Base-by-base conservation (phyloP, 106 monocot species). In the Dendrobium nobile region DNA sequence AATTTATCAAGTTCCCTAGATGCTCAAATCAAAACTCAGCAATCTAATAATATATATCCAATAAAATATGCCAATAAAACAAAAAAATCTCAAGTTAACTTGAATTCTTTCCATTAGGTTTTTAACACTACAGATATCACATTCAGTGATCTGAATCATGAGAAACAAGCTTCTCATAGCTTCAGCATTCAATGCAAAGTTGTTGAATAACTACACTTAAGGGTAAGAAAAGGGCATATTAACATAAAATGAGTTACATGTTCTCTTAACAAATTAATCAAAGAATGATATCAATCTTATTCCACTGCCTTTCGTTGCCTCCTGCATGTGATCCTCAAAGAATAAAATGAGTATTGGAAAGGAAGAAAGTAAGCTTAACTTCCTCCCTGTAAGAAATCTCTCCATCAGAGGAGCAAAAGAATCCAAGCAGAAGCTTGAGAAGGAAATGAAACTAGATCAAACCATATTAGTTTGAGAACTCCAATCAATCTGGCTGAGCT, bases 401-500 rank as follows among this genome's bases (percentile, higher is more conserved):
- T 4, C n/a, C 72, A 72, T 72, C 7, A 40, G 72, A 72, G 72
- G 31, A 15, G 72, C 37, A 9, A 72, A 33, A 33, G 37, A 72
- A 72, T 72, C 72, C 72, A 72, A 72, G 31, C 2, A 31, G 70
- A 31, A 70, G 41, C 41, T 73, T 73, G 19, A 40, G 41, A 73
- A 42, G 9, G 42, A 42, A 43, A 41, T 42, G 10, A 40, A 73
- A 55, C 20, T 22, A 27, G 20, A 78, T 56, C 24, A 26, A 77
- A 61, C 19, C 41, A 15, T 51, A 15, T 51, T 51, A 13, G 51
- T 51, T 51, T 51, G 17, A 22, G 28, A 58, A 55, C 9, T 13
- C 28, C 77, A 43, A 54, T 82, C 75, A 82, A 75, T 77, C 74
- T 79, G 79, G 86, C 54, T 51, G 75, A 26, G 83, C 78, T n/a